Conservation (phyloP, 139 green algal species). For the Chlorella vulgaris region DNA sequence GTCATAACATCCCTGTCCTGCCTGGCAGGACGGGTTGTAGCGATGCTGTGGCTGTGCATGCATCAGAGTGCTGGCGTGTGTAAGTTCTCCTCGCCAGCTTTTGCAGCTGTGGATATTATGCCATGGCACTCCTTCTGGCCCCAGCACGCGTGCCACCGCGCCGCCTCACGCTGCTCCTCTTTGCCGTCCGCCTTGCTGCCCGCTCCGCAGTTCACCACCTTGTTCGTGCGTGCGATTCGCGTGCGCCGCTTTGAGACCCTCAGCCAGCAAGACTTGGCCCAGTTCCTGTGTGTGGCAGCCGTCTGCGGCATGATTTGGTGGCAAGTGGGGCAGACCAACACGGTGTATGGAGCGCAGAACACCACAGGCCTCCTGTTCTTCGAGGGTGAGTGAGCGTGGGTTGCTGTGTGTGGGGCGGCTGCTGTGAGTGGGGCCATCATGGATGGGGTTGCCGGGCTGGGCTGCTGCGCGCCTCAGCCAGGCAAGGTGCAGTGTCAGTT, state of each 20-base stretch:
- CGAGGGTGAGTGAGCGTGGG: conserved; percentile 32
- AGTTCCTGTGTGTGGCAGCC: conserved; percentile 43
- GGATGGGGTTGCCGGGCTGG: neutral
- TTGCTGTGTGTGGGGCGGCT: neutral
- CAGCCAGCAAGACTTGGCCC: conserved; percentile 27
- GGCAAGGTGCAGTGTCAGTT: neutral
- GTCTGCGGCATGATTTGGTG: conserved; percentile 60
- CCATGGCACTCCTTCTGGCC: no score
- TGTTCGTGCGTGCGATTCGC: conserved; percentile 25
- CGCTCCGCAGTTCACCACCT: conserved; percentile 15
- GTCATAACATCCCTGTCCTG: no score
- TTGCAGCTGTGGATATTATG: no score
- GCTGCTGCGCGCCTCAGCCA: neutral
- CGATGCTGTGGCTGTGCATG: no score
- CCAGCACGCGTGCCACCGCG: no score
- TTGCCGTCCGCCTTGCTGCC: neutral
- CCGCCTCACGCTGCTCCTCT: neutral
- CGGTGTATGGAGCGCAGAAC: conserved; percentile 26
- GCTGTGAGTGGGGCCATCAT: neutral
- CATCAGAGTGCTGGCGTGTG: no score
- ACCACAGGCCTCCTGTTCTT: conserved; percentile 64
- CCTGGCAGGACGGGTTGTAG: no score
- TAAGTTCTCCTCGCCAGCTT: no score
- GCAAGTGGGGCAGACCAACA: conserved; percentile 39
- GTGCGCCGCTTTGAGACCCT: conserved; percentile 40